A percentile compares a stretch with the other conserved stretches of the same genome.
Conservation (phyloP, 371 early-diverging fungal genomes). For the Mucor lusitanicus region DNA sequence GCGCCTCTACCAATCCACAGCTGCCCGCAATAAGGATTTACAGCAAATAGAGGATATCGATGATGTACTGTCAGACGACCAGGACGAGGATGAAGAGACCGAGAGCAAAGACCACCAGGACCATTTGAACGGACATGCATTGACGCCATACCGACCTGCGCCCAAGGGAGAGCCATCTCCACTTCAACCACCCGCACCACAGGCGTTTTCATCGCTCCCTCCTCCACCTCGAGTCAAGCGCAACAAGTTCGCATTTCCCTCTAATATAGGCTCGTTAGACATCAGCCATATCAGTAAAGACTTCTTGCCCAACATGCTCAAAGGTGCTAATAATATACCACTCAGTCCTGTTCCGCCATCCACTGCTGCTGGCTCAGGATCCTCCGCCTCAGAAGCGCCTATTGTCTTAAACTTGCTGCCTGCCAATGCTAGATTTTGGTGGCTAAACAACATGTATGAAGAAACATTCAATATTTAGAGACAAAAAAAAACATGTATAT, state of each 20-base stretch:
- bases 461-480: slow-evolving; percentile 5
- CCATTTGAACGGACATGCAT: not conserved
- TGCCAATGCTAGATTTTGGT: slow-evolving; percentile 29
- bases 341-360: not conserved
- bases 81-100: not conserved
- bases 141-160: not conserved
- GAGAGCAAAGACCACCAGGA: not conserved
- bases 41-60: not conserved
- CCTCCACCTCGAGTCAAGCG: slow-evolving; percentile 34
- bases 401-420: slow-evolving; percentile 24
- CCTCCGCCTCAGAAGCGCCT: not conserved
- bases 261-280: slow-evolving; percentile 10
- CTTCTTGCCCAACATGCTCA: slow-evolving; percentile 15
- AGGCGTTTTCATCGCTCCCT: slow-evolving; percentile 18
- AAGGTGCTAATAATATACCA: slow-evolving; percentile 3
- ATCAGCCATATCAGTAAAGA: slow-evolving; percentile 9
- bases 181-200: not conserved
- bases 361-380: not conserved
- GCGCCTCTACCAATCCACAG: slow-evolving; percentile 12
- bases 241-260: slow-evolving; percentile 16
- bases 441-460: slow-evolving; percentile 30
- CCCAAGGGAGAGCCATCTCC: not conserved
- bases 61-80: not conserved
- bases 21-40: not conserved
- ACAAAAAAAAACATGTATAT: not conserved